Base-by-base conservation (phyloP, 116 monocot genomes). In the Zostera marina region DNA sequence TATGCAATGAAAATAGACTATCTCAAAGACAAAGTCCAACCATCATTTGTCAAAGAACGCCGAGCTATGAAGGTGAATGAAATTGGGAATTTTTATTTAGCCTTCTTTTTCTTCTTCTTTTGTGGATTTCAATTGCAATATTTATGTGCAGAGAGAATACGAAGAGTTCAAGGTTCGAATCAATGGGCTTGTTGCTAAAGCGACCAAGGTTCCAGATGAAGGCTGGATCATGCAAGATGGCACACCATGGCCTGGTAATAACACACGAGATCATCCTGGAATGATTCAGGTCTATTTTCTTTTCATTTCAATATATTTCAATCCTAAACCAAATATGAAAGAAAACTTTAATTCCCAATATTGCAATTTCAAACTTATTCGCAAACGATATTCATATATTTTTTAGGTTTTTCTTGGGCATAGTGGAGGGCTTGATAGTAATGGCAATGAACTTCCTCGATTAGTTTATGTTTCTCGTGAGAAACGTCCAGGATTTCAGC, bases 211-310 rank as follows among this genome's bases (percentile, higher is more conserved):
- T 70, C 85, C 80, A 10, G 77, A 79, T 22, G 82, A 87, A 61
- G 87, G 87, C 55, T 87, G 87, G 87, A 74, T 73, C 44, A 87
- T 87, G 87, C 79, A 78, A 72, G 87, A 87, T 74, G 87, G 87
- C 8, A 87, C 81, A 58, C 82, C 87, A 24, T 87, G 82, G 87
- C 87, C 87, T 52, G 87, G 82, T 59, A 87, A 87, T 62, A 87
- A 81, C 60, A 79, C 76, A 0, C 69, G 85, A 63, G 85, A 86
- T 78, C 85, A 86, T 68, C 85, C 85, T 70, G 85, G 81, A 73
- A 86, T 81, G 85, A 86, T 86, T 44, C 85, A 86, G 78, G 85
- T 86, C 58, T 17, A 64, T 65, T 14, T 11, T n/a, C n/a, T n/a
- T n/a, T n/a, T n/a, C n/a, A n/a, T n/a, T n/a, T n/a, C n/a, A n/a